Percentiles rank a stretch among this genome's conserved stretches.
phyloP scores from a whole-genome alignment of 2,329 filamentous ascomycete species.

The Pseudovirgaria hyperparasitica region DNA sequence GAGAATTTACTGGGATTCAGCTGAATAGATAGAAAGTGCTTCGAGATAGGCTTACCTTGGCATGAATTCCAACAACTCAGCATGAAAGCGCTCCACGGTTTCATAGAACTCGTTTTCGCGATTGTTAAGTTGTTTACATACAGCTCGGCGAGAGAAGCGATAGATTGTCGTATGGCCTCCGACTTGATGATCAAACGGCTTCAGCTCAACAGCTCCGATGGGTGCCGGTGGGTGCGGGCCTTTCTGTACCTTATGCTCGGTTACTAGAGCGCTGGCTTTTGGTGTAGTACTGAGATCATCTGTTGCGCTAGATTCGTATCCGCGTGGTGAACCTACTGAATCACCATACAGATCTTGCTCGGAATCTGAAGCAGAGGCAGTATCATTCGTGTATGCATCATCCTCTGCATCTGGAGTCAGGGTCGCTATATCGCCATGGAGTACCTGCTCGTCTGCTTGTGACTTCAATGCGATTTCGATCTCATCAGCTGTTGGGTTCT shows the following conservation, averaged over 20 bases:
- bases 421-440: constrained; percentile 44
- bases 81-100: constrained; percentile 81
- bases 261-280: constrained; percentile 18
- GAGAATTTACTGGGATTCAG: constrained; percentile 29
- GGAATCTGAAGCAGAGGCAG: constrained; percentile 24
- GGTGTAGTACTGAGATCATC: constrained; percentile 36
- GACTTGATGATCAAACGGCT: constrained; percentile 94
- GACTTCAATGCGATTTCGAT: constrained; percentile 51
- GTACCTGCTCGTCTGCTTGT: constrained; percentile 45
- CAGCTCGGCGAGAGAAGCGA: constrained; percentile 85
- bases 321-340: constrained; percentile 29
- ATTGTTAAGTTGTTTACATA: constrained; percentile 97
- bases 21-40: constrained; percentile 15
- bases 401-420: constrained; percentile 26
- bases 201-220: constrained; percentile 84
- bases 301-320: constrained; percentile 40
- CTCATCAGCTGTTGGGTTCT: constrained; percentile 28
- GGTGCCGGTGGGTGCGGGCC: constrained; percentile 39
- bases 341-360: constrained; percentile 28
- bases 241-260: constrained; percentile 17
- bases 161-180: constrained; percentile 94
- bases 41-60: constrained; percentile 44
- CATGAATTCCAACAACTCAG: constrained; percentile 78
- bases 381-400: constrained; percentile 13
- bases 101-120: constrained; percentile 98